A percentile compares a stretch with the other conserved stretches of the same genome.
These are phyloP conservation scores for Thalia dealbata DNA, from an alignment of 176 grass and related monocot species.

Conservation along the genomic window DNA sequence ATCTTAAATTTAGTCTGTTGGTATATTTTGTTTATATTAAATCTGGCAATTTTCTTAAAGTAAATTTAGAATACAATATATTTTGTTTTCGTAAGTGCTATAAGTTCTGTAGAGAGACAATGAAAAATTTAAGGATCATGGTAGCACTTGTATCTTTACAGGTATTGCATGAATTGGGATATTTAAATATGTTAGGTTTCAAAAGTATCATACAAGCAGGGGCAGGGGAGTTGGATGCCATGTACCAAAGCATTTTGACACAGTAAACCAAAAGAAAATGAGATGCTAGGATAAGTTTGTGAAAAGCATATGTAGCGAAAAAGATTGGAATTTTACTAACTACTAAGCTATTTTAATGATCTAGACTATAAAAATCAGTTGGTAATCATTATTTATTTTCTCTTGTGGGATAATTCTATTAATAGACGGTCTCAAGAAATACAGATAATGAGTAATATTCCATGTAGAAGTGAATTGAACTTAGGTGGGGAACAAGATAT, in stretches of 20 bases:
- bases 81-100: neutral
- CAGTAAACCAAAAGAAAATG: neutral
- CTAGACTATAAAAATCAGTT: too few relatives aligned
- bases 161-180: too few relatives aligned
- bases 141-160: conserved; percentile 1
- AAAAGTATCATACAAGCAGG: neutral
- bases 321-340: neutral
- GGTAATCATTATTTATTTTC: too few relatives aligned
- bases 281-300: neutral
- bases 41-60: too few relatives aligned
- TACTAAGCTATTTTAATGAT: neutral
- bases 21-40: too few relatives aligned
- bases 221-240: neutral
- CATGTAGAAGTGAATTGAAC: too few relatives aligned
- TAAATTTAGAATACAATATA: neutral
- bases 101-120: neutral
- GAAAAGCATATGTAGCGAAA: neutral
- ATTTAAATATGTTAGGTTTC: neutral
- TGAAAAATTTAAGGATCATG: neutral
- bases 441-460: too few relatives aligned
- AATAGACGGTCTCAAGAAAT: too few relatives aligned
- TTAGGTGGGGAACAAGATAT: too few relatives aligned
- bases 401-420: too few relatives aligned
- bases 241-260: neutral
- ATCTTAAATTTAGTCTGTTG: neutral